Evolutionary conservation across 2,329 filamentous ascomycete genomes (phyloP).

Genomic region (Pseudogymnoascus sp.): DNA sequence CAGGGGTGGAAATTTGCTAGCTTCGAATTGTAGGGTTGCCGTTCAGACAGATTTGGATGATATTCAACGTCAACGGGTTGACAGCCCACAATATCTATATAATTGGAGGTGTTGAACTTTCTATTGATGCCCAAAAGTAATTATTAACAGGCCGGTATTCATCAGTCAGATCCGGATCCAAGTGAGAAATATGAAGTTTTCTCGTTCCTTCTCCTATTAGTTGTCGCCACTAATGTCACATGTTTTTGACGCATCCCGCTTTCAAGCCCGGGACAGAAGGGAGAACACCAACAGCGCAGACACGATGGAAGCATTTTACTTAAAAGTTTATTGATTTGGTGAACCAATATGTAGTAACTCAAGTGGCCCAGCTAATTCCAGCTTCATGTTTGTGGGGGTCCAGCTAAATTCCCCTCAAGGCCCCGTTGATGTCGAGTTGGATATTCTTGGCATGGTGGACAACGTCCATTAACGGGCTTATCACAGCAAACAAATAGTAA

Average conservation of each 20-base stretch:
- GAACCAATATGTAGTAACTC: not conserved
- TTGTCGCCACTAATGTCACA: not conserved
- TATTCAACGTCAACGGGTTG: not conserved
- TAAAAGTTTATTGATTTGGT: not conserved
- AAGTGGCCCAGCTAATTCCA: not conserved
- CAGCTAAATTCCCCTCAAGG: not conserved
- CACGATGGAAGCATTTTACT: not conserved
- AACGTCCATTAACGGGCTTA: not conserved
- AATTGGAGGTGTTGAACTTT: not conserved
- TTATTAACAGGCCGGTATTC: not conserved
- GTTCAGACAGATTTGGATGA: not conserved
- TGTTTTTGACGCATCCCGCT: not conserved
- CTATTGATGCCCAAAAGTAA: not conserved
- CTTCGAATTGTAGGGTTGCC: conserved; percentile 9
- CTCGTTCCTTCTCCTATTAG: not conserved
- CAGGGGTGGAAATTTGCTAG: conserved; percentile 6
- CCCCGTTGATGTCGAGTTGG: not conserved
- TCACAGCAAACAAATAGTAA: not conserved
- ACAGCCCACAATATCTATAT: not conserved
- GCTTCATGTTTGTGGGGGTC: not conserved
- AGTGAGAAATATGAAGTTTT: not conserved
- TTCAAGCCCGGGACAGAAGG: not conserved
- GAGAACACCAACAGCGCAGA: not conserved
- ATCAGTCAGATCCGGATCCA: not conserved
- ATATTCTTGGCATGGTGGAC: not conserved